Evolutionary conservation across 2,329 filamentous ascomycete species (phyloP).

Genomic region (Diaporthe batatas): DNA sequence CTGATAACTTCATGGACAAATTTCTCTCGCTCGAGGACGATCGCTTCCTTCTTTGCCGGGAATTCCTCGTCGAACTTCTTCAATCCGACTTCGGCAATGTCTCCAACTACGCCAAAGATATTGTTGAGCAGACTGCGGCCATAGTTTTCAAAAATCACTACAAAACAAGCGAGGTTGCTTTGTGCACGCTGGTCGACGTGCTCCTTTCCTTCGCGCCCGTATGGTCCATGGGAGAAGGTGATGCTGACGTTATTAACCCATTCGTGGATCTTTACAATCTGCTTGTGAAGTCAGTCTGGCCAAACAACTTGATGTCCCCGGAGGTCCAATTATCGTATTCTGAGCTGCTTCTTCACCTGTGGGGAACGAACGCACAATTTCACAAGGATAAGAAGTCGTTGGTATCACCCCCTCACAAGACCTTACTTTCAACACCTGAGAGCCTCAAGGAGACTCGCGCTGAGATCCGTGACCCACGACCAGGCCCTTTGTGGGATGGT

Average conservation of each 20-base stretch:
- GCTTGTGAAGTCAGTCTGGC: slow-evolving; percentile 77
- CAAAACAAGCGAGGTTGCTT: slow-evolving; percentile 80
- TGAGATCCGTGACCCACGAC: slow-evolving; percentile 36
- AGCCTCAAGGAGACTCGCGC: neutral
- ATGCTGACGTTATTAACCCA: slow-evolving; percentile 67
- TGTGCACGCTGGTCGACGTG: slow-evolving; percentile 76
- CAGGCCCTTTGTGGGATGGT: slow-evolving; percentile 70
- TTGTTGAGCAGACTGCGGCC: slow-evolving; percentile 65
- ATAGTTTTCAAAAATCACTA: slow-evolving; percentile 71
- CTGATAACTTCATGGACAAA: slow-evolving; percentile 63
- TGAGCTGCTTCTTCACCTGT: slow-evolving; percentile 76
- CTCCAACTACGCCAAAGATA: slow-evolving; percentile 58
- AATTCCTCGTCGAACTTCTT: slow-evolving; percentile 66
- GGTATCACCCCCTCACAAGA: slow-evolving; percentile 74
- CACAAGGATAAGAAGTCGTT: slow-evolving; percentile 63
- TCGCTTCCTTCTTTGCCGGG: slow-evolving; percentile 65
- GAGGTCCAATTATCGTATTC: slow-evolving; percentile 76
- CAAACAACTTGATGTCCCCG: slow-evolving; percentile 77
- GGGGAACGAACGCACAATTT: slow-evolving; percentile 77
- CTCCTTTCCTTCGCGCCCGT: slow-evolving; percentile 73
- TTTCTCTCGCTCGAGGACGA: slow-evolving; percentile 65
- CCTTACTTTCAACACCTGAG: slow-evolving; percentile 70
- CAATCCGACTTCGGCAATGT: slow-evolving; percentile 65
- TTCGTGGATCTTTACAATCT: slow-evolving; percentile 85
- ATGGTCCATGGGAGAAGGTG: slow-evolving; percentile 72